These are phyloP conservation scores for Linnemannia exigua DNA, from an alignment of 192 early-diverging fungal species.

Conservation along the genomic window DNA sequence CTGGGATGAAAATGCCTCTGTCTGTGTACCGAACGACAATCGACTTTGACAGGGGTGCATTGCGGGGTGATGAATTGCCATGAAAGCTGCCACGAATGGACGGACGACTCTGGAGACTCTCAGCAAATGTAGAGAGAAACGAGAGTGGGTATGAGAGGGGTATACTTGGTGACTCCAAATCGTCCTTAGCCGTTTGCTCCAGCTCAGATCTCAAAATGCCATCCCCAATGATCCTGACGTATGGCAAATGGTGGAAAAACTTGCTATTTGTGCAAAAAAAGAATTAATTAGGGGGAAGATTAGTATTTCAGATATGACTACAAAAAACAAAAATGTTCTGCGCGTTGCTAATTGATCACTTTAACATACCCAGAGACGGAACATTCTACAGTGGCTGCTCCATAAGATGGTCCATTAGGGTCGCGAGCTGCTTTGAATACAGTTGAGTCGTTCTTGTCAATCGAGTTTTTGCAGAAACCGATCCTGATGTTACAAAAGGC, in stretches of 20 bases:
- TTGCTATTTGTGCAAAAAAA: constrained; percentile 26
- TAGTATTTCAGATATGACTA: neutral
- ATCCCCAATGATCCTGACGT: constrained; percentile 32
- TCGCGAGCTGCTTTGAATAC: constrained; percentile 33
- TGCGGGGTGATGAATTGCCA: constrained; percentile 7
- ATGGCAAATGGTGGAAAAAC: constrained; percentile 51
- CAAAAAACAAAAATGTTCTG: too few relatives aligned
- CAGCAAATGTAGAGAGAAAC: constrained; percentile 39
- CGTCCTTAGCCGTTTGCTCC: constrained; percentile 22
- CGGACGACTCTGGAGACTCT: constrained; percentile 55
- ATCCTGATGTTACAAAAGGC: constrained; percentile 55
- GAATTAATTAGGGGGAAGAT: neutral
- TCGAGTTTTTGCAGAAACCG: constrained; percentile 57
- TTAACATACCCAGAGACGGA: constrained; percentile 56
- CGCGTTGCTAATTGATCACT: neutral
- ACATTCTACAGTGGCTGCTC: constrained; percentile 54
- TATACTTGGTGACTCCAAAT: constrained; percentile 14
- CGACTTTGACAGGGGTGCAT: constrained; percentile 47
- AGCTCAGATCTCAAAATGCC: constrained; percentile 28
- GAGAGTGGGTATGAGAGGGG: constrained; percentile 47
- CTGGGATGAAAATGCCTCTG: constrained; percentile 48
- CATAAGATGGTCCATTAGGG: constrained; percentile 38
- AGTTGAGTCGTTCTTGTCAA: constrained; percentile 35
- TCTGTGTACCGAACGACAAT: constrained; percentile 54
- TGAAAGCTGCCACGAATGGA: constrained; percentile 51